A percentile compares a stretch with the other conserved stretches of the same genome.
phyloP scores from a whole-genome alignment of 1,139 yeast genomes.

The Tardiomyces blankii region DNA sequence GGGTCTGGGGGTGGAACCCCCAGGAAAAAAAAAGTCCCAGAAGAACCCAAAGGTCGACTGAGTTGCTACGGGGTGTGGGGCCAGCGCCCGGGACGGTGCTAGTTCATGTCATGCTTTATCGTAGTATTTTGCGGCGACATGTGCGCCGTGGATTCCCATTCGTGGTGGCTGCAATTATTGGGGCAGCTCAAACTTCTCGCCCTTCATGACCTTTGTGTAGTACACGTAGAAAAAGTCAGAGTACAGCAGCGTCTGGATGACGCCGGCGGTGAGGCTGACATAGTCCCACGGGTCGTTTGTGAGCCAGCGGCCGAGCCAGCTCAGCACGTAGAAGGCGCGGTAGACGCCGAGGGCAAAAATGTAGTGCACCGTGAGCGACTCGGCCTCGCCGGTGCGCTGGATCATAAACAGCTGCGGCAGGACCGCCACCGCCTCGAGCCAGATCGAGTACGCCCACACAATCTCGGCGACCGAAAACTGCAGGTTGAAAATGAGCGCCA shows the following conservation, averaged over 20 bases:
- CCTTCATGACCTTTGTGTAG: slow-evolving; percentile 73
- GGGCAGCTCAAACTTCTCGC: slow-evolving; percentile 72
- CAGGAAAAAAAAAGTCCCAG: too few species aligned
- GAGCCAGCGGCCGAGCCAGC: slow-evolving; percentile 85
- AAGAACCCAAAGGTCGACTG: too few species aligned
- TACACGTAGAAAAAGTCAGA: slow-evolving; percentile 93
- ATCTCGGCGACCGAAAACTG: slow-evolving; percentile 50
- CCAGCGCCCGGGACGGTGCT: too few species aligned
- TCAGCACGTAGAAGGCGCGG: slow-evolving; percentile 81
- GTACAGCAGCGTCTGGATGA: slow-evolving; percentile 75
- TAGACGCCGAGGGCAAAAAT: slow-evolving; percentile 87
- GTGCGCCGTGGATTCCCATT: too few species aligned
- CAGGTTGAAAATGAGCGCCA: slow-evolving; percentile 57
- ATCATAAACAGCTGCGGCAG: slow-evolving; percentile 86
- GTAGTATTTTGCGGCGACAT: too few species aligned
- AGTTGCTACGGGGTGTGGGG: too few species aligned
- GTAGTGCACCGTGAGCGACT: slow-evolving; percentile 79
- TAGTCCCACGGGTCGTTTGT: slow-evolving; percentile 59
- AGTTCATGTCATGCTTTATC: too few species aligned
- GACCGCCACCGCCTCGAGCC: slow-evolving; percentile 79
- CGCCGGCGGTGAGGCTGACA: slow-evolving; percentile 66
- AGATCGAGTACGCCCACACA: slow-evolving; percentile 26
- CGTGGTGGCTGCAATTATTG: slow-evolving; percentile 29
- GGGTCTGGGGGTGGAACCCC: too few species aligned
- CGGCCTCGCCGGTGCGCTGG: slow-evolving; percentile 85